These are phyloP conservation scores for Aspergillus funiculosus DNA, from an alignment of 495 filamentous ascomycete species.

Conservation along the genomic window DNA sequence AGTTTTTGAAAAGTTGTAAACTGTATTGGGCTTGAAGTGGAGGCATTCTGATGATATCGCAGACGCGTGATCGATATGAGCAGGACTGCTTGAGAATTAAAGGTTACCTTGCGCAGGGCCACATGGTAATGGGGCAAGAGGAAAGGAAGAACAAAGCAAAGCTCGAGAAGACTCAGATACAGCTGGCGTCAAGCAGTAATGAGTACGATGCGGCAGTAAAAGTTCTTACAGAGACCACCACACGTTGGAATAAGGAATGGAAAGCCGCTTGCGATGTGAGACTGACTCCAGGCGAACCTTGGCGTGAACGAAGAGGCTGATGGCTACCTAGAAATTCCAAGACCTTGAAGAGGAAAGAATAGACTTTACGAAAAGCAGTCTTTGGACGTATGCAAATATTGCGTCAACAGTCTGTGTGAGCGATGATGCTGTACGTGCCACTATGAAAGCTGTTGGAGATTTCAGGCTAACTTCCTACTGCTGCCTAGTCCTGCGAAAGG, in stretches of 20 bases:
- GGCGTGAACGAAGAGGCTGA: constrained; percentile 18
- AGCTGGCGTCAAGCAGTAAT: constrained; percentile 77
- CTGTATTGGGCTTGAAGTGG: background rate
- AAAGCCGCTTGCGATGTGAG: constrained; percentile 85
- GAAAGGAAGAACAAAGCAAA: constrained; percentile 98
- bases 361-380: constrained; percentile 93
- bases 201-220: constrained; percentile 94
- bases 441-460: no score
- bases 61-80: constrained; percentile 90
- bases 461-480: constrained; percentile 17
- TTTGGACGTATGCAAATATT: constrained; percentile 97
- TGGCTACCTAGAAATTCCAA: constrained; percentile 74
- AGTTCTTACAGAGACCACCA: constrained; percentile 90
- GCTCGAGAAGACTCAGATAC: constrained; percentile 97
- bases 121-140: constrained; percentile 99
- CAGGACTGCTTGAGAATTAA: constrained; percentile 98
- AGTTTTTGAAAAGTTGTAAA: background rate
- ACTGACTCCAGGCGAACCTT: background rate
- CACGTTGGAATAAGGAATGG: constrained; percentile 96
- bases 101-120: constrained; percentile 94
- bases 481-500: constrained; percentile 75
- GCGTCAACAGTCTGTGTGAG: constrained; percentile 98
- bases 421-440: constrained; percentile 71
- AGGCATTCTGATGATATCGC: constrained; percentile 23
- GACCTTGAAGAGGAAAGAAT: constrained; percentile 96